Percentiles rank a stretch among this genome's conserved stretches.
phyloP scores from a whole-genome alignment of 2,329 filamentous ascomycete species.

The Fusarium haematococcum region DNA sequence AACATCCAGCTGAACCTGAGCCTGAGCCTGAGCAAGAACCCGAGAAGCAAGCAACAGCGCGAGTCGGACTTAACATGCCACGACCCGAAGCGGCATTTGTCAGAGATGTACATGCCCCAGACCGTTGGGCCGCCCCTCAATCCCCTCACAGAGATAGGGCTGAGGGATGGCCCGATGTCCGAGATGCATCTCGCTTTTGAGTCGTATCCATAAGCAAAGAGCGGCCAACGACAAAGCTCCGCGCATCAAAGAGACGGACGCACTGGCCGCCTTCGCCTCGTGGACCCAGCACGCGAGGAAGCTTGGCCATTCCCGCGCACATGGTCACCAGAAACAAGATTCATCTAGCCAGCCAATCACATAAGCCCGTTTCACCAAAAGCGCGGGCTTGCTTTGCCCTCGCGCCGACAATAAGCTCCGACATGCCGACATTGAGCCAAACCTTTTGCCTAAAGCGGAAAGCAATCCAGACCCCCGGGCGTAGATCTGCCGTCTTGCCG shows the following conservation, averaged over 20 bases:
- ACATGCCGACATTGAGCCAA: conserved; percentile 35
- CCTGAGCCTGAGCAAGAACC: not conserved
- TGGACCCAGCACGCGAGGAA: not conserved
- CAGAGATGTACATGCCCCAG: not conserved
- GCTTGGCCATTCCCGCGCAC: not conserved
- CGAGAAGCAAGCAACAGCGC: not conserved
- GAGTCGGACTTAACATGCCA: not conserved
- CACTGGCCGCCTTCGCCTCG: not conserved
- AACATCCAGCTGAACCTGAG: not conserved
- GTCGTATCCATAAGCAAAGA: not conserved
- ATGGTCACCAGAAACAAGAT: not conserved
- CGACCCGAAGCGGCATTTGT: not conserved
- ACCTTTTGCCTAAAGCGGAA: conserved; percentile 31
- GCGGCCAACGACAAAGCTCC: not conserved
- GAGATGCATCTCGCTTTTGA: conserved; percentile 1
- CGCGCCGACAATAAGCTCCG: conserved; percentile 37
- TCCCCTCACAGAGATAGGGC: not conserved
- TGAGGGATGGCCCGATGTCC: not conserved
- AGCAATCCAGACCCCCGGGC: not conserved
- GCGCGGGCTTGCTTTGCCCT: conserved; percentile 15
- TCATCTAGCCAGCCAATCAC: conserved; percentile 18
- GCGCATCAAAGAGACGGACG: not conserved
- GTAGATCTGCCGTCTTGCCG: conserved; percentile 14
- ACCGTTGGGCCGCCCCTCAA: not conserved
- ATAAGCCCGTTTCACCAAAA: not conserved